Evolutionary conservation across 345 rosid genomes (phyloP).

Genomic region (Hibiscus mutabilis): DNA sequence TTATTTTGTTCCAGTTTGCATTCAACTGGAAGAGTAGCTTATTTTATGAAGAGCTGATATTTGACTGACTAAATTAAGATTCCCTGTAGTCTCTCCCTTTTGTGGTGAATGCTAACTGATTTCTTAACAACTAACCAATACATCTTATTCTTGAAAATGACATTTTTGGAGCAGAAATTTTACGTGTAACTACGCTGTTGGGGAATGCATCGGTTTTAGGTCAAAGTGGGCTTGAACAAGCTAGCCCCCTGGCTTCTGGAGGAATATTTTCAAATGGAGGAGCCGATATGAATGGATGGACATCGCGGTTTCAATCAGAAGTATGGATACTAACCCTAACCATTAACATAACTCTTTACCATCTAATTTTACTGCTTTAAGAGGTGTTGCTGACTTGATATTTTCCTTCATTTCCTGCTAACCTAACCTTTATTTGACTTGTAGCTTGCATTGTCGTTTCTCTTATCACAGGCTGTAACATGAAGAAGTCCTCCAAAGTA

Average conservation of each 20-base stretch:
- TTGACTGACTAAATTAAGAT: slow-evolving; percentile 51
- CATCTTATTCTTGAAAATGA: slow-evolving; percentile 96
- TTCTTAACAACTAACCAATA: slow-evolving; percentile 67
- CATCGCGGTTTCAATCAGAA: slow-evolving; percentile 95
- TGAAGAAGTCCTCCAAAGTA: slow-evolving; percentile 9
- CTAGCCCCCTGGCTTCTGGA: slow-evolving; percentile 87
- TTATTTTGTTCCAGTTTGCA: not conserved
- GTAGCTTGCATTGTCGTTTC: slow-evolving; percentile 25
- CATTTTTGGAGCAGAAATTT: slow-evolving; percentile 96
- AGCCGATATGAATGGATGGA: slow-evolving; percentile 87
- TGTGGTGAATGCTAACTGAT: slow-evolving; percentile 42
- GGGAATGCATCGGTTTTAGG: slow-evolving; percentile 99
- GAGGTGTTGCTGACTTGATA: slow-evolving; percentile 42
- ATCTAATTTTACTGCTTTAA: not conserved
- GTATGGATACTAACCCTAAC: slow-evolving; percentile 57
- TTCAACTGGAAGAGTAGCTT: slow-evolving; percentile 8
- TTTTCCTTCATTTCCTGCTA: slow-evolving; percentile 45
- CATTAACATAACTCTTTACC: not conserved
- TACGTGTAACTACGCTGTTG: slow-evolving; percentile 72
- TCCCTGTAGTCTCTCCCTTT: slow-evolving; percentile 42
- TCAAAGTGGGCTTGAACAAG: slow-evolving; percentile 94
- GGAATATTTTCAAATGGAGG: slow-evolving; percentile 91
- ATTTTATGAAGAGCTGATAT: slow-evolving; percentile 15
- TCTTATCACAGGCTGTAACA: slow-evolving; percentile 36
- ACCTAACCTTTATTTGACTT: slow-evolving; percentile 41